phyloP scores from a whole-genome alignment of 345 rosid genomes.

The Angophora floribunda region DNA sequence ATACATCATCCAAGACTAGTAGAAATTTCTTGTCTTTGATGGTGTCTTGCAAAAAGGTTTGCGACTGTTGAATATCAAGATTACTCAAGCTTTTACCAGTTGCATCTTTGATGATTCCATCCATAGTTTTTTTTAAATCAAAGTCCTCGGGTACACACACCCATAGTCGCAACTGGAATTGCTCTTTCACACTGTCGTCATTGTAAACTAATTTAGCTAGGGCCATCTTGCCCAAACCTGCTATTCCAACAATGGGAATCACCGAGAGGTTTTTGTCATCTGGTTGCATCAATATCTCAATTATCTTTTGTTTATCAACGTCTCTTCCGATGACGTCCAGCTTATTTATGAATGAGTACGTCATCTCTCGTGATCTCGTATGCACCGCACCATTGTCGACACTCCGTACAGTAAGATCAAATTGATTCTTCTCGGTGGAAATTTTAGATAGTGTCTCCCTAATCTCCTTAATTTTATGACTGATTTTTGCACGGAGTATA shows the following conservation, averaged over 20 bases:
- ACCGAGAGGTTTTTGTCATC: not conserved
- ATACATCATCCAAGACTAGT: not conserved
- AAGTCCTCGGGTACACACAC: not conserved
- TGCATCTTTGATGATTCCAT: rapidly evolving
- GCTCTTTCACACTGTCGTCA: rapidly evolving
- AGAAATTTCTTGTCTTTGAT: not conserved
- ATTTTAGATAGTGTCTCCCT: not conserved
- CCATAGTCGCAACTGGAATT: rapidly evolving
- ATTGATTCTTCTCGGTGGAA: not conserved
- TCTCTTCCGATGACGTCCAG: not conserved
- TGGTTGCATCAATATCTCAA: rapidly evolving
- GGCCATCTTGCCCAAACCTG: not conserved
- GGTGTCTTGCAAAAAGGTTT: rapidly evolving
- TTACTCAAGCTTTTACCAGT: rapidly evolving
- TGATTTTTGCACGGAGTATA: not conserved
- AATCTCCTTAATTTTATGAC: not conserved
- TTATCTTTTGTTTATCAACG: not conserved
- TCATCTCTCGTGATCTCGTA: rapidly evolving
- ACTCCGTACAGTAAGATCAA: not conserved
- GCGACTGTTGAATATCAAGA: not conserved
- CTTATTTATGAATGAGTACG: not conserved
- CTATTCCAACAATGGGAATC: not conserved
- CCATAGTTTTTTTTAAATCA: not conserved
- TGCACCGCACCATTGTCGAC: rapidly evolving
- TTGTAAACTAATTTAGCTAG: not conserved